phyloP scores from a whole-genome alignment of 148 eudicot genomes.

The Rhododendron ferrugineum region DNA sequence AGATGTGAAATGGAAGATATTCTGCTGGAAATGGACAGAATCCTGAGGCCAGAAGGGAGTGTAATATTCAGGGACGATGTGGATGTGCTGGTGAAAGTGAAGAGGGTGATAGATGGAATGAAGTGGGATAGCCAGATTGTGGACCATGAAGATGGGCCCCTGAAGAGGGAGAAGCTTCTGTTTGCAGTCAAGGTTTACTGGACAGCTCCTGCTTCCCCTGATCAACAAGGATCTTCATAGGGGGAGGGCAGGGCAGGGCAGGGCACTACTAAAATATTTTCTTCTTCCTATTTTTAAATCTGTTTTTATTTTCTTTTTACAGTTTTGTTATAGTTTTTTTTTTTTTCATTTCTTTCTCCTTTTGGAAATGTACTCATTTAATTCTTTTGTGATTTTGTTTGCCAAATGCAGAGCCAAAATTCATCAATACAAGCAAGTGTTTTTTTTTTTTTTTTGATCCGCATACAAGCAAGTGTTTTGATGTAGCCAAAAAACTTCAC shows the following conservation, averaged over 20 bases:
- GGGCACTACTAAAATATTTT: background rate
- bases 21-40: slow-evolving; percentile 79
- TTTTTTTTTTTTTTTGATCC: too few relatives aligned
- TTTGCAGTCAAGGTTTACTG: slow-evolving; percentile 75
- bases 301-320: background rate
- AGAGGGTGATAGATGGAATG: slow-evolving; percentile 53
- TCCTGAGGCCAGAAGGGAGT: slow-evolving; percentile 82
- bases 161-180: slow-evolving; percentile 68
- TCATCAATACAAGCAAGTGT: background rate
- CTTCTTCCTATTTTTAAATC: background rate
- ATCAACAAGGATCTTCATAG: background rate
- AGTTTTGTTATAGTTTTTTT: background rate
- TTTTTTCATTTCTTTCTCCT: background rate
- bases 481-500: background rate
- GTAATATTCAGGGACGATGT: slow-evolving; percentile 74
- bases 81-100: slow-evolving; percentile 47
- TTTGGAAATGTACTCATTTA: background rate
- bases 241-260: background rate
- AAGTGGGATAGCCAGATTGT: slow-evolving; percentile 74
- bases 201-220: slow-evolving; percentile 55
- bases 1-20: slow-evolving; percentile 84
- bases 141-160: slow-evolving; percentile 86
- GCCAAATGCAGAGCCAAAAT: background rate
- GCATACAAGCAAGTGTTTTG: background rate
- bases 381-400: slow-evolving; percentile 12